Conservation (phyloP, 306 rosid genomes). For the Rosa lucieae region DNA sequence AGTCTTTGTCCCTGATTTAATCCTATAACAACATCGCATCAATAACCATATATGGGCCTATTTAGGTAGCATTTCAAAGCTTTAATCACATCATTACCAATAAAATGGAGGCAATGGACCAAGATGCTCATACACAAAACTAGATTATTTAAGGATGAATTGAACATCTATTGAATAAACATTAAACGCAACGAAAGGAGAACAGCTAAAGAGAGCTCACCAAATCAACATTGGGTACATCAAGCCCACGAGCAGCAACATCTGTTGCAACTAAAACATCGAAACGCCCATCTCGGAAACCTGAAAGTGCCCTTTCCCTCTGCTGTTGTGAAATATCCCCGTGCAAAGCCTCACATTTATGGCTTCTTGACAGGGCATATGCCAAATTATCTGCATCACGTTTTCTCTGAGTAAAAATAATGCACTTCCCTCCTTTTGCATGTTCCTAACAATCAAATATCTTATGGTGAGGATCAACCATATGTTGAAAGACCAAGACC, state of each 20-base stretch:
- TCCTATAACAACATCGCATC: background rate
- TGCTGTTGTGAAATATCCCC: constrained; percentile 94
- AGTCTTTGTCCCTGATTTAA: background rate
- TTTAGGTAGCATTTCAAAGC: background rate
- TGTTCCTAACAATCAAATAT: constrained; percentile 59
- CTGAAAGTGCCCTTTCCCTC: constrained; percentile 88
- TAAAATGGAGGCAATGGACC: background rate
- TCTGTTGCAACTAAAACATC: constrained; percentile 93
- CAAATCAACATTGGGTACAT: constrained; percentile 96
- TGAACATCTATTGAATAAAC: background rate
- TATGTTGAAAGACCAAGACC: constrained; percentile 9
- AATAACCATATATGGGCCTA: background rate
- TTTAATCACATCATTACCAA: background rate
- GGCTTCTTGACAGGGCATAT: constrained; percentile 59
- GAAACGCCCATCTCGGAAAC: constrained; percentile 78
- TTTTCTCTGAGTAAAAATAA: constrained; percentile 94
- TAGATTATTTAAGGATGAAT: background rate
- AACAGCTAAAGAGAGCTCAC: constrained; percentile 47
- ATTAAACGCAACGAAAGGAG: background rate
- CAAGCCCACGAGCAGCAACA: constrained; percentile 98
- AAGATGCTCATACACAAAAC: background rate
- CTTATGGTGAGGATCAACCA: constrained; percentile 20
- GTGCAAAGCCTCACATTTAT: constrained; percentile 87
- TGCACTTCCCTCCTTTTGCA: constrained; percentile 94
- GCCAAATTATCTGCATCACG: constrained; percentile 96